phyloP scores from a whole-genome alignment of 257 asterid genomes.

The Fraxinus cuspidata region DNA sequence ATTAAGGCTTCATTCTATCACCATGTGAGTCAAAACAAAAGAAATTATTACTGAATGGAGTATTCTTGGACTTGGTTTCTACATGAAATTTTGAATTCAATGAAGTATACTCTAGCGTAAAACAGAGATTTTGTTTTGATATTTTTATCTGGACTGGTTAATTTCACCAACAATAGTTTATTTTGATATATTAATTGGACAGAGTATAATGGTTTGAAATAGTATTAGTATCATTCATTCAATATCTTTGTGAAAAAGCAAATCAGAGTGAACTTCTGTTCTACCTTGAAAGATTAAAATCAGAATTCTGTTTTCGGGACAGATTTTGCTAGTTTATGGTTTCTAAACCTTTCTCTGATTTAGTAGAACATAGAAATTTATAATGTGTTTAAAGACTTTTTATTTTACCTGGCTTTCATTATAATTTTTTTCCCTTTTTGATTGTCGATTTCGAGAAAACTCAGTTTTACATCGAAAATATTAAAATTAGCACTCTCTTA shows the following conservation, averaged over 20 bases:
- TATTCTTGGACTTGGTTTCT: not conserved
- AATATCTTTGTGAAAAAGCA: not conserved
- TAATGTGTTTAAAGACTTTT: not conserved
- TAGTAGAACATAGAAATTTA: not conserved
- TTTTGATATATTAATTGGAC: not conserved
- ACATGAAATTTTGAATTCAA: not conserved
- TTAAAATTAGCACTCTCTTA: not conserved
- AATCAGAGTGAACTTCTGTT: not conserved
- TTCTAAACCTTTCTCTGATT: not conserved
- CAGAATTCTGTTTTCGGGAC: not conserved
- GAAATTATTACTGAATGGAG: not conserved
- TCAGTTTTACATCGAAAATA: not conserved
- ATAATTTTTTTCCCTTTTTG: not conserved
- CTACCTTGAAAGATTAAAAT: not conserved
- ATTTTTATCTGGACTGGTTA: not conserved
- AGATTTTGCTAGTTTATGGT: not conserved
- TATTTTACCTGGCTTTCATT: not conserved
- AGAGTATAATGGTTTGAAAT: not conserved
- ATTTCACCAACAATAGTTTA: not conserved
- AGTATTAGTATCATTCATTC: not conserved
- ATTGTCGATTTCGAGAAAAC: not conserved
- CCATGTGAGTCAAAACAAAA: not conserved
- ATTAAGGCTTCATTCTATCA: not conserved
- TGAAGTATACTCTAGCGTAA: not conserved
- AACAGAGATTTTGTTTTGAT: not conserved